Base-by-base conservation (phyloP, 202 grass and related monocot genomes). In the Eragrostis tef region DNA sequence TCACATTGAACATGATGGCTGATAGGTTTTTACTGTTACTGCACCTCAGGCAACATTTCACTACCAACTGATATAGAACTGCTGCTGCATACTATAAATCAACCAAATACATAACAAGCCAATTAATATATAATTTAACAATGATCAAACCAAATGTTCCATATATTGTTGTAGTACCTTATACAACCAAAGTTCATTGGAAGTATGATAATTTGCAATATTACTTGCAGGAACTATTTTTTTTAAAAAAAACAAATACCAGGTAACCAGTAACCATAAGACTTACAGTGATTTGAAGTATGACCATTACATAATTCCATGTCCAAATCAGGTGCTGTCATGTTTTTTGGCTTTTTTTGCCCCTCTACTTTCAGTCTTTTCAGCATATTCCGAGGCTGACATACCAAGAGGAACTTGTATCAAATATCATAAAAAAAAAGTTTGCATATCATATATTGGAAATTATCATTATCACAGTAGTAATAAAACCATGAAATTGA, bases 281-380 rank as follows among this genome's bases (percentile, higher is more conserved):
- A 84, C 79, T 89, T 70, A 92, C 86, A 67, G 9, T 67, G 74
- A 52, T 73, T 77, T 47, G 70, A 80, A 34, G 61, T 47, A 21
- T 52, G 73, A 29, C 13, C 85, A 73, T 71, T 69, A 72, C 50
- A 34, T 82, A 50, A 73, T 79, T 81, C 63, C 57, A 59, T 90
- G 73, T 75, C 26, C 27, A 79, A 74, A n/a, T 75, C 78, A 2
- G 26, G 21, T 11, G 29, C 26, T 41, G 73, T 64, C 49, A 22
- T 58, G 1, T 66, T 51, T 49, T 75, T 80, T 64, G 48, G 64
- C 26, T 64, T 82, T 53, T 51, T 45, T 52, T 61, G 75, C 66
- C 70, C 75, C 77, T 71, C 74, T 77, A 73, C 64, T 68, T 86
- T 77, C 74, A 83, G 57, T 71, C 79, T 78, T 78, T 80, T 76